A percentile compares a stretch with the other conserved stretches of the same genome.
Evolutionary conservation across 2,329 filamentous ascomycete genomes (phyloP).

Genomic region (Aspergillus fischeri): DNA sequence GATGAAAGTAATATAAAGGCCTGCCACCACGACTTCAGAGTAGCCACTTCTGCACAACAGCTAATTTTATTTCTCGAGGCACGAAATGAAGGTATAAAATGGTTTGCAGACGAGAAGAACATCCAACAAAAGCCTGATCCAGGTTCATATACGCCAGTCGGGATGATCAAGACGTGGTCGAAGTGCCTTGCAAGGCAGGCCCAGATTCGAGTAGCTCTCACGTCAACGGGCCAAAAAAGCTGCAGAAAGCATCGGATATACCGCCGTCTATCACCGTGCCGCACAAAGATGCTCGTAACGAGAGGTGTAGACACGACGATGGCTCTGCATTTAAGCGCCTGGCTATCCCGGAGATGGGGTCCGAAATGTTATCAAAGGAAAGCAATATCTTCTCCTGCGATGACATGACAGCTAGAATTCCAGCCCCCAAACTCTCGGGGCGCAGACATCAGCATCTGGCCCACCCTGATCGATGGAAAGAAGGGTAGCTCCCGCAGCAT

Average conservation of each 20-base stretch:
- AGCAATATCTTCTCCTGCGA: conserved; percentile 7
- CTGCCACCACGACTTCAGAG: background rate
- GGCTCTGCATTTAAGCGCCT: conserved; percentile 37
- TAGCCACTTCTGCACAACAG: background rate
- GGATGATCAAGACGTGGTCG: conserved; percentile 22
- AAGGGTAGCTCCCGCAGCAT: conserved; percentile 14
- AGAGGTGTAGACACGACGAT: conserved; percentile 28
- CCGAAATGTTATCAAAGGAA: conserved; percentile 13
- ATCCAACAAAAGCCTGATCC: conserved; percentile 18
- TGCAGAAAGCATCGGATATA: conserved; percentile 21
- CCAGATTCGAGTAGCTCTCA: conserved; percentile 22
- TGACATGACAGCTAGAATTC: conserved; percentile 19
- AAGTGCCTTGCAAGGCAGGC: conserved; percentile 34
- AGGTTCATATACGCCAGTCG: conserved; percentile 23
- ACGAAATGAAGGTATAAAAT: background rate
- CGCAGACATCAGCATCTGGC: conserved; percentile 27
- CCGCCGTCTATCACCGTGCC: conserved; percentile 29
- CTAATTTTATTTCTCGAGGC: background rate
- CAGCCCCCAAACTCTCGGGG: conserved; percentile 30
- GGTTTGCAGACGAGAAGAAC: background rate
- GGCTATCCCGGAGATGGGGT: conserved; percentile 23
- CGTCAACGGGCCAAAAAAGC: conserved; percentile 32
- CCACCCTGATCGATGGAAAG: conserved; percentile 16
- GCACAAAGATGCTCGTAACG: conserved; percentile 23
- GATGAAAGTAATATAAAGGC: background rate